Percentiles rank a stretch among this genome's conserved stretches.
phyloP scores from a whole-genome alignment of 2,329 filamentous ascomycete genomes.

The Sarocladiaceae sp. region DNA sequence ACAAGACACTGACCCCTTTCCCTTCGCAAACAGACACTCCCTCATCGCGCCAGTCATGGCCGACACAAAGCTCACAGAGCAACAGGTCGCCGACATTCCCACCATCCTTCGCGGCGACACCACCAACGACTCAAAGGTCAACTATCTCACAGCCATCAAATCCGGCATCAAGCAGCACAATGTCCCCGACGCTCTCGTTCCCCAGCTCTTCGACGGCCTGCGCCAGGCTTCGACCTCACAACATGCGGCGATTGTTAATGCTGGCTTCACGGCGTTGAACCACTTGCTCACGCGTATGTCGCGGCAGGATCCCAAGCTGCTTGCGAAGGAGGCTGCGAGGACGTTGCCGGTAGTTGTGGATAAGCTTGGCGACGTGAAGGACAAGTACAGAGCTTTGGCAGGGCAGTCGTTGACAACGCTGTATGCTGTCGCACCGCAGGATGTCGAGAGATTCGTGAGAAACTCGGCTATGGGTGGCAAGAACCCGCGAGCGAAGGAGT shows the following conservation, averaged over 20 bases:
- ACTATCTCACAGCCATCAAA: constrained; percentile 70
- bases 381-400: constrained; percentile 74
- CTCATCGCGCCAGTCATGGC: constrained; percentile 33
- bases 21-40: constrained; percentile 5
- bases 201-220: constrained; percentile 76
- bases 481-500: constrained; percentile 80
- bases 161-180: constrained; percentile 90
- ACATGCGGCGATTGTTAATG: constrained; percentile 72
- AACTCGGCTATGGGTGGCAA: constrained; percentile 75
- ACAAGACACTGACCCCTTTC: neutral
- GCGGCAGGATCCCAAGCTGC: constrained; percentile 74
- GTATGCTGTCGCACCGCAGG: constrained; percentile 62
- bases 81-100: constrained; percentile 52
- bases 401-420: constrained; percentile 73
- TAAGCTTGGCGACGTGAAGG: constrained; percentile 82
- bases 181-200: constrained; percentile 70
- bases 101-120: constrained; percentile 56
- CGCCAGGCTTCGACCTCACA: constrained; percentile 71
- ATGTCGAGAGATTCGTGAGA: constrained; percentile 77
- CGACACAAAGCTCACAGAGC: constrained; percentile 52
- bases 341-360: constrained; percentile 76
- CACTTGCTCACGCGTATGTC: constrained; percentile 83
- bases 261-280: constrained; percentile 82
- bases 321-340: constrained; percentile 65
- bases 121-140: constrained; percentile 66